Percentiles rank a stretch among this genome's conserved stretches.
These are phyloP conservation scores for Allantophomopsis cytisporea DNA, from an alignment of 2,329 filamentous ascomycete species.

Conservation along the genomic window DNA sequence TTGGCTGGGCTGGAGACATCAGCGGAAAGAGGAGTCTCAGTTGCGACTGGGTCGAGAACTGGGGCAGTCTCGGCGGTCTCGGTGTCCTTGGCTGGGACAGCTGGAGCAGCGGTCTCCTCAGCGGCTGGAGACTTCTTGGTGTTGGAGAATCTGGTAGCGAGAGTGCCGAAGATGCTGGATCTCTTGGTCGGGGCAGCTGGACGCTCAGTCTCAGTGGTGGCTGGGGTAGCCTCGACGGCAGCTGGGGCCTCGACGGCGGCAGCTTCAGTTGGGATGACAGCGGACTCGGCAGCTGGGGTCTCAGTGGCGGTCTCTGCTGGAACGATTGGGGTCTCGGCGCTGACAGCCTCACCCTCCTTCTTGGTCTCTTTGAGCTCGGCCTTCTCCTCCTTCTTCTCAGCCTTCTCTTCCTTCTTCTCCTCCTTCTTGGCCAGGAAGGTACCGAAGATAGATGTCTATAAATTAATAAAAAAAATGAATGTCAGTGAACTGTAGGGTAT, in stretches of 20 bases:
- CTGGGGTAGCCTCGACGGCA: conserved; percentile 12
- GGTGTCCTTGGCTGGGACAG: conserved; percentile 17
- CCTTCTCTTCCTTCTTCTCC: conserved; percentile 37
- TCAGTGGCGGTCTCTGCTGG: conserved; percentile 12
- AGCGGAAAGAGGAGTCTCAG: conserved; percentile 15
- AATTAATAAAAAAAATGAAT: too few relatives aligned
- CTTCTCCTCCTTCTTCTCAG: conserved; percentile 17
- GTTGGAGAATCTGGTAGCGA: conserved; percentile 15
- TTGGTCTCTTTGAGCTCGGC: conserved; percentile 15
- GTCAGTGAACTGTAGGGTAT: too few relatives aligned
- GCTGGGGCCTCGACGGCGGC: conserved; percentile 16
- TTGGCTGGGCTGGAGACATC: conserved; percentile 12
- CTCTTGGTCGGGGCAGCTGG: conserved; percentile 17
- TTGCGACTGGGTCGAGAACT: conserved; percentile 19
- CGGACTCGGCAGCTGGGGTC: conserved; percentile 16
- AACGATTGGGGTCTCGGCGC: conserved; percentile 7
- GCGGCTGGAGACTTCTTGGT: conserved; percentile 11
- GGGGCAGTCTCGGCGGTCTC: conserved; percentile 17
- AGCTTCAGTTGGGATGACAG: conserved; percentile 22
- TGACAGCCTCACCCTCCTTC: conserved; percentile 20
- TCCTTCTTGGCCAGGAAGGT: not conserved
- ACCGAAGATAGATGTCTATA: conserved; percentile 31
- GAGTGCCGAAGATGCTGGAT: conserved; percentile 17
- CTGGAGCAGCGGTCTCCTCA: conserved; percentile 10
- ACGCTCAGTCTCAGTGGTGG: conserved; percentile 22